Base-by-base conservation (phyloP, 2,329 filamentous ascomycete genomes). In the Neospermospora avenae region DNA sequence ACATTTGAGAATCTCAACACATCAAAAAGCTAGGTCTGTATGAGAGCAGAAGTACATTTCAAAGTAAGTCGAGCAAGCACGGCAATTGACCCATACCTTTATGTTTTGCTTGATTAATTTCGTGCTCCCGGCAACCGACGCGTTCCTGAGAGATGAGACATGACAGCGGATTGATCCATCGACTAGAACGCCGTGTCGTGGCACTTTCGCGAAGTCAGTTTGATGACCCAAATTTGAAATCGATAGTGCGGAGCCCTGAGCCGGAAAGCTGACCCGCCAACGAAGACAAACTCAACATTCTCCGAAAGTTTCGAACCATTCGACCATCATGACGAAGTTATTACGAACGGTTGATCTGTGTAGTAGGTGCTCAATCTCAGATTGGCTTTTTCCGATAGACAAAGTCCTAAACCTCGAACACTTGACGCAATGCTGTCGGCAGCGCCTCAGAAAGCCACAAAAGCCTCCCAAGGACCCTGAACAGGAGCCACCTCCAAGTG, bases 101-200 rank as follows among this genome's bases (percentile, higher is more conserved):
- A n/a, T n/a, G n/a, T n/a, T n/a, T 41, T 59, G 34, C 35, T 44
- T 37, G 20, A 44, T 39, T 57, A 56, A 60, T 61, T 31, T 61
- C 37, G 59, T 61, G 59, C 59, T 55, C 59, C 55, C 11, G 55
- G 55, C 59, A 61, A 61, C 59, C 20, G 46, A 51, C 49, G 41
- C 45, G 59, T 55, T 53, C 46, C 53, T 35, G 20, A 55, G 25
- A 51, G 44, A 56, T 35, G 20, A 55, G 25, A 51, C 44, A 56
- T 59, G 57, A 59, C 39, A 42, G 35, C 56, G 37, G 44, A 42
- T 28, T 31, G 46, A 44, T 37, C 14, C 53, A 46, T 35, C 35
- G 51, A 35, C 51, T 54, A 54, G 16, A 20, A 13, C 20, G 35
- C 3, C 16, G 49, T 25, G 34, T 37, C 28, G 48, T 54, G 53